phyloP scores from a whole-genome alignment of 495 filamentous ascomycete genomes.

The Zalerion maritima region DNA sequence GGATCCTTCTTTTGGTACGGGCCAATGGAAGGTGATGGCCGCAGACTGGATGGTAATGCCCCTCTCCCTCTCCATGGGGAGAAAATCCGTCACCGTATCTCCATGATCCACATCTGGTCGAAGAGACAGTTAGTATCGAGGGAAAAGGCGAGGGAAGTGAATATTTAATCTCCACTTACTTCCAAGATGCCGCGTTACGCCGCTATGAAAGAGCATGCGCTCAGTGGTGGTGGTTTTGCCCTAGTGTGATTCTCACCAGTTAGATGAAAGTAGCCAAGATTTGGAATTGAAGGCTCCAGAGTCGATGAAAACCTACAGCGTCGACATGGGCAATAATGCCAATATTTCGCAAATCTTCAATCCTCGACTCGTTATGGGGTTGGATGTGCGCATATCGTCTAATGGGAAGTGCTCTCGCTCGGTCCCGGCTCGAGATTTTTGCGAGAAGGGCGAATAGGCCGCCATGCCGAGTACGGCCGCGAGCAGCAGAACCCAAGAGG shows the following conservation, averaged over 20 bases:
- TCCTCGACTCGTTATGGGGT: constrained; percentile 17
- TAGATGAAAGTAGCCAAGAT: constrained; percentile 3
- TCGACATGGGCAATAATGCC: constrained; percentile 99
- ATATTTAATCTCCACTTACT: constrained; percentile 31
- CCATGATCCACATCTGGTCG: constrained; percentile 80
- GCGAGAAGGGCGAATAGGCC: neutral
- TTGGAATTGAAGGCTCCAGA: neutral
- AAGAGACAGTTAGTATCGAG: neutral
- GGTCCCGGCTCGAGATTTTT: neutral
- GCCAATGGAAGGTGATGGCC: constrained; percentile 89
- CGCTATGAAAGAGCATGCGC: constrained; percentile 97
- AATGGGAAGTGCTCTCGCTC: too few relatives aligned
- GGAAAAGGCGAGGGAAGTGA: neutral
- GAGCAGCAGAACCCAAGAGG: constrained; percentile 1
- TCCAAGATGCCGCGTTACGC: constrained; percentile 73
- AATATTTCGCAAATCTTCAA: constrained; percentile 67
- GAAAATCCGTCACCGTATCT: constrained; percentile 93
- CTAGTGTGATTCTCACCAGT: constrained; percentile 22
- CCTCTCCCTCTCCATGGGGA: constrained; percentile 81
- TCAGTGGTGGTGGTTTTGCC: constrained; percentile 99
- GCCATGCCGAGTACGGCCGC: constrained; percentile 2
- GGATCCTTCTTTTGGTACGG: constrained; percentile 16
- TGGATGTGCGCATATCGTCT: too few relatives aligned
- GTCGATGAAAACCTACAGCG: constrained; percentile 45
- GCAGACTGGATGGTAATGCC: constrained; percentile 98